Base-by-base conservation (phyloP, 2,329 filamentous ascomycete genomes). In the Aspergillus sclerotialis region DNA sequence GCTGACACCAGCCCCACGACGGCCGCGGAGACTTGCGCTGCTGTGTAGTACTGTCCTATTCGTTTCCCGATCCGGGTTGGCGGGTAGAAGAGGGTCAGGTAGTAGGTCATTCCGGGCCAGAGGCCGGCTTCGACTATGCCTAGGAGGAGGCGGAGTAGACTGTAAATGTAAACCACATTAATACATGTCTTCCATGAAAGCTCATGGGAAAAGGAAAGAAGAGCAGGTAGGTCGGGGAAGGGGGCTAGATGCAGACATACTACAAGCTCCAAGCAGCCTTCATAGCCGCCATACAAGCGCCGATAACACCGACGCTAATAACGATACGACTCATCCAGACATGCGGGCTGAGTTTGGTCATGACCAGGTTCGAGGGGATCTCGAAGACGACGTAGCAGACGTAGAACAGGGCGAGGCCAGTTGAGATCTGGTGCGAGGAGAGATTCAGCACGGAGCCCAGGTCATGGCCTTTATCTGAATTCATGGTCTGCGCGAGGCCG, bases 51-150 rank as follows among this genome's bases (percentile, higher is more conserved):
- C 56, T 82, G 77, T 24, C 88, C 88, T 44, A 94, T 93, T 25
- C 88, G 76, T 66, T 92, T 93, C 10, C 84, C 88, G 2, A 83
- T 92, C 9, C 84, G 75, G 5, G 84, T 85, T 0, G 88, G 87
- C 5, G 88, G 88, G 54, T 94, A 94, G 68, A 94, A 94, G 6
- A 94, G 72, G 0, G 88, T 93, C 30, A 94, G 70, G 54, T 94
- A 94, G 59, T 92, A 92, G 7, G 86, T 78, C 88, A 94, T 94
- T 32, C 88, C 88, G 0, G 88, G 88, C 88, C 88, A 94, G 82
- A 94, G 88, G 30, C 88, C 88, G 1, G 88, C 88, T 55, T 89
- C 89, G 15, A 94, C 87, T 10, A 92, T 74, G 30, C 88, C 88
- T 5, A 94, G 75, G 8, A 94, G 71, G 36, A 94, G 81, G 6